Base-by-base conservation (phyloP, 257 asterid genomes). In the Avicennia marina region DNA sequence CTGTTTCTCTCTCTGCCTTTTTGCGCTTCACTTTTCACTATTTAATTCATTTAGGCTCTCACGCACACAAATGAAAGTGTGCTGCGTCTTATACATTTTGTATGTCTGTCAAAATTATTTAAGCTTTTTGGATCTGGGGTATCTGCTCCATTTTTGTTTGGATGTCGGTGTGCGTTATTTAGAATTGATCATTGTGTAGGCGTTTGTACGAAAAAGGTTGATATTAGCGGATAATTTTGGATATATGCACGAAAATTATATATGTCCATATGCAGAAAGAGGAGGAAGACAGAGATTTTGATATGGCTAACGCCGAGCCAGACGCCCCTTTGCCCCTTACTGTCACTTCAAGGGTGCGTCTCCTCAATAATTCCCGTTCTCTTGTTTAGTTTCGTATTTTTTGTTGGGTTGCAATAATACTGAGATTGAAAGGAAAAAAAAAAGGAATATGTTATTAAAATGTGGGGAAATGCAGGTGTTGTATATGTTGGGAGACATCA, bases 401-500 rank as follows among this genome's bases (percentile, higher is more conserved):
- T 8, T 21, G 9, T 34, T 31, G 18, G 1, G 6, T 39, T 51
- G 22, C n/a, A 46, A 29, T 16, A 22, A 25, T 52, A 24, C 46
- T 32, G 51, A 21, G 22, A 22, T 19, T 43, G 43, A 20, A 48
- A 55, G 21, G 64, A 34, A 38, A 25, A 29, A 40, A 40, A 2
- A 4, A 15, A 27, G 25, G 46, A 55, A 60, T 50, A 41, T 39
- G 60, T 25, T 25, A 42, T 63, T 49, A 44, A 67, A 52, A 27
- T 22, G 36, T 53, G 57, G 25, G 53, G 56, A 34, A 61, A 47
- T 64, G 78, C 85, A 93, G 99, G 99, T 89, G 59, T 72, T 89
- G 89, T 93, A 79, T 76, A 86, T 88, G 98, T 76, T 91, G 75
- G 98, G 98, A 69, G 98, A 93, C 59, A 89, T 93, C 47, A 81